Evolutionary conservation across 176 grass and related monocot genomes (phyloP).

Genomic region (Tillandsia fasciculata): DNA sequence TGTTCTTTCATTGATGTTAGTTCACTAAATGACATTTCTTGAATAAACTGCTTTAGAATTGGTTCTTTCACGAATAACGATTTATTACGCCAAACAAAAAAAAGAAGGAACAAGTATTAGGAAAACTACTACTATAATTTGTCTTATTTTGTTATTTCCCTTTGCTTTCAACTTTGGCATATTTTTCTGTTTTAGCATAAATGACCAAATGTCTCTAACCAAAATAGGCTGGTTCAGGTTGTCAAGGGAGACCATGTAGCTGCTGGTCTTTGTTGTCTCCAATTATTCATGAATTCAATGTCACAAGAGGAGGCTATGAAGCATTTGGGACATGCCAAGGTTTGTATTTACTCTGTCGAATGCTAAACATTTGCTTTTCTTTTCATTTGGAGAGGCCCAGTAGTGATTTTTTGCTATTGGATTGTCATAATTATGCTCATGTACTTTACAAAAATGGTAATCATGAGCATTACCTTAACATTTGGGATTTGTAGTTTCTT

Average conservation of each 20-base stretch:
- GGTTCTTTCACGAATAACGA: not conserved
- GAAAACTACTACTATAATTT: too few relatives aligned
- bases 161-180: constrained; percentile 10
- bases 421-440: too few relatives aligned
- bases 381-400: not conserved
- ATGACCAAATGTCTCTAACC: constrained; percentile 12
- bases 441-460: too few relatives aligned
- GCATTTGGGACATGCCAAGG: constrained; percentile 86
- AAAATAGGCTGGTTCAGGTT: constrained; percentile 44
- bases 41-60: not conserved
- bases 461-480: too few relatives aligned
- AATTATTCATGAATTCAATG: constrained; percentile 79
- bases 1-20: not conserved
- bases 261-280: constrained; percentile 92
- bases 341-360: constrained; percentile 15
- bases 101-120: too few relatives aligned
- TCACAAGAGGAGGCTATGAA: constrained; percentile 91
- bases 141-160: not conserved
- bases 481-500: too few relatives aligned
- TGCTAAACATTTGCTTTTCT: not conserved
- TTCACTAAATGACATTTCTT: not conserved
- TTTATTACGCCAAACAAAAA: too few relatives aligned
- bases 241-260: constrained; percentile 86
- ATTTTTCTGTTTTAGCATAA: constrained; percentile 5
- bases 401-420: too few relatives aligned